Percentiles rank a stretch among this genome's conserved stretches.
Conservation (phyloP, 345 rosid genomes). For the Dipteronia dyeriana region DNA sequence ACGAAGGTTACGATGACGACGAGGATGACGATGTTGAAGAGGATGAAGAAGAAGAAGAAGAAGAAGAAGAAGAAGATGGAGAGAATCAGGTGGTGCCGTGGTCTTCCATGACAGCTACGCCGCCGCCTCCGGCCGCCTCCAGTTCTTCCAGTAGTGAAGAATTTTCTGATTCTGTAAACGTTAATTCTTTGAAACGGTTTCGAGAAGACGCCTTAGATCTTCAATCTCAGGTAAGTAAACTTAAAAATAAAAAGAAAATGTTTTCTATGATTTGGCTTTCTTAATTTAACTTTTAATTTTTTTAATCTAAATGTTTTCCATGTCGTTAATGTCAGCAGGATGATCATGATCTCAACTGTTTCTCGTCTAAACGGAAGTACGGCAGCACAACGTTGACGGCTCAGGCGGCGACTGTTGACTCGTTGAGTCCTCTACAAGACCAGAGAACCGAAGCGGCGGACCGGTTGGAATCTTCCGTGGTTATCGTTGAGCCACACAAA, state of each 20-base stretch:
- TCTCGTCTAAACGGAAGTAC: conserved; percentile 16
- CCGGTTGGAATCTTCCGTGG: conserved; percentile 14
- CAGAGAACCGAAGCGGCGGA: neutral
- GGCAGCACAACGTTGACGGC: conserved; percentile 13
- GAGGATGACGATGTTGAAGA: conserved; percentile 16
- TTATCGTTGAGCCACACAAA: conserved; percentile 4
- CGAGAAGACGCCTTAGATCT: conserved; percentile 31
- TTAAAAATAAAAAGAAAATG: neutral
- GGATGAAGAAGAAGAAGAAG: neutral
- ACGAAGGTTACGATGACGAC: neutral
- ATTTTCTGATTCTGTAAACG: conserved; percentile 14
- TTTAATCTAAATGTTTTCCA: neutral
- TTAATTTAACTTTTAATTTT: neutral
- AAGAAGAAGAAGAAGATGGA: conserved; percentile 28
- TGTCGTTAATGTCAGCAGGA: conserved; percentile 16
- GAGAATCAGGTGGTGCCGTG: conserved; percentile 66
- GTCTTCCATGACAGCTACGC: conserved; percentile 34
- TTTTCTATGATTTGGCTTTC: neutral
- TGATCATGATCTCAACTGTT: conserved; percentile 21
- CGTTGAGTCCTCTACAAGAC: conserved; percentile 21
- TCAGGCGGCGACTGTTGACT: conserved; percentile 23
- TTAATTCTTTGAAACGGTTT: conserved; percentile 30
- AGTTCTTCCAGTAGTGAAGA: conserved; percentile 43
- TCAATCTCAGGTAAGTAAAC: conserved; percentile 34
- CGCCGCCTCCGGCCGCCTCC: conserved; percentile 51